phyloP scores from a whole-genome alignment of 2,329 filamentous ascomycete genomes.

The Stemphylium vesicarium region DNA sequence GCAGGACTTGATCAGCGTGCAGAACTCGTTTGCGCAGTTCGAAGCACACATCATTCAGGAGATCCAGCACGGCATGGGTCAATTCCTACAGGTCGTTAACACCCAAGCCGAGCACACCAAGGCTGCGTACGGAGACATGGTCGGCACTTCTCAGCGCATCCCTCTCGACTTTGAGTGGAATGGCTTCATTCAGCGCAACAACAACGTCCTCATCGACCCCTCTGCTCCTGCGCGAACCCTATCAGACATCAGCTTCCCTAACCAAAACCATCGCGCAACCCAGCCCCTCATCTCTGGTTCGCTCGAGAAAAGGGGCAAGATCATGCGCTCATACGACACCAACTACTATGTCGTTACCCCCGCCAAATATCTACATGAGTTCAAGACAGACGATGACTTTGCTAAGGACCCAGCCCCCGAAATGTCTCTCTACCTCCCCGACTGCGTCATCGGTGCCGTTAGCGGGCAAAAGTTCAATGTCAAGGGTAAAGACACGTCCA shows the following conservation, averaged over 20 bases:
- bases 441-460: constrained; percentile 76
- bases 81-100: constrained; percentile 81
- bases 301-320: constrained; percentile 87
- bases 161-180: constrained; percentile 91
- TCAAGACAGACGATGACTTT: constrained; percentile 86
- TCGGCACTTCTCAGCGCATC: constrained; percentile 76
- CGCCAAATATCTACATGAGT: constrained; percentile 90
- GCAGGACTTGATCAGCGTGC: constrained; percentile 89
- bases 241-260: constrained; percentile 79
- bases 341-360: constrained; percentile 92
- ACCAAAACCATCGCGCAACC: constrained; percentile 82
- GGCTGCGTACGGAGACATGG: constrained; percentile 82
- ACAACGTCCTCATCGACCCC: constrained; percentile 77
- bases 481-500: constrained; percentile 91
- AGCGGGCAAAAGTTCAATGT: constrained; percentile 87
- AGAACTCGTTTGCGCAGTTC: constrained; percentile 86
- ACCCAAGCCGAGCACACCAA: constrained; percentile 83
- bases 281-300: constrained; percentile 85
- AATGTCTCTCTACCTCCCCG: constrained; percentile 87
- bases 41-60: constrained; percentile 85
- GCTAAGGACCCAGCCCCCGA: constrained; percentile 79
- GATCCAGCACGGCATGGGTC: constrained; percentile 79
- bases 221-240: constrained; percentile 75
- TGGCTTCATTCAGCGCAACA: constrained; percentile 76
- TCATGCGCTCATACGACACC: constrained; percentile 80